Conservation (phyloP, 192 early-diverging fungal species). For the Umbelopsis isabellina region DNA sequence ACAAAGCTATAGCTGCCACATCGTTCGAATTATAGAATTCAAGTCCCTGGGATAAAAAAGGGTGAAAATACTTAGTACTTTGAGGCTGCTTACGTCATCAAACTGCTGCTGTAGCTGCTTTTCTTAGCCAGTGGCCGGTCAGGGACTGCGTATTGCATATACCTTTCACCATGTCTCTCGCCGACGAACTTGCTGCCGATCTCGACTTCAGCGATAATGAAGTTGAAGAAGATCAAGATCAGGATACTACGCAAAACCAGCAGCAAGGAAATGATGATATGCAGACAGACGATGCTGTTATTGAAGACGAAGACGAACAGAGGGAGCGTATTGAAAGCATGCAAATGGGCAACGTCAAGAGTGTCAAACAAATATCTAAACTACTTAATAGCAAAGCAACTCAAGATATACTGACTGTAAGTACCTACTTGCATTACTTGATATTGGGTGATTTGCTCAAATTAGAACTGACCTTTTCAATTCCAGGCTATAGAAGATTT, state of each 20-base stretch:
- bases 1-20: no score
- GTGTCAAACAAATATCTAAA: slow-evolving; percentile 69
- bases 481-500: slow-evolving; percentile 57
- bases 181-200: slow-evolving; percentile 88
- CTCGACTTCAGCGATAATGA: slow-evolving; percentile 69
- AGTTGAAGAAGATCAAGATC: slow-evolving; percentile 31
- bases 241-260: slow-evolving; percentile 45
- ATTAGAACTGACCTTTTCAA: background rate
- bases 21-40: no score
- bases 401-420: slow-evolving; percentile 63
- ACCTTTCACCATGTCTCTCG: slow-evolving; percentile 45
- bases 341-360: slow-evolving; percentile 45
- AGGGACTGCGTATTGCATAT: background rate
- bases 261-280: slow-evolving; percentile 51
- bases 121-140: no score
- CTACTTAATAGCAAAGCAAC: slow-evolving; percentile 64
- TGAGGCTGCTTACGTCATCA: no score
- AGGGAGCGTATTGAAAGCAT: slow-evolving; percentile 39
- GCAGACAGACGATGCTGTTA: slow-evolving; percentile 46
- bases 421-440: background rate
- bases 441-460: background rate
- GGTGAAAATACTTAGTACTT: no score
- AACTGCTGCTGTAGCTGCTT: no score
- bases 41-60: no score
- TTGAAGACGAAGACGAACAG: slow-evolving; percentile 30